phyloP scores from a whole-genome alignment of 352 stramenopile species.

The Thalassiosira mediterranea region DNA sequence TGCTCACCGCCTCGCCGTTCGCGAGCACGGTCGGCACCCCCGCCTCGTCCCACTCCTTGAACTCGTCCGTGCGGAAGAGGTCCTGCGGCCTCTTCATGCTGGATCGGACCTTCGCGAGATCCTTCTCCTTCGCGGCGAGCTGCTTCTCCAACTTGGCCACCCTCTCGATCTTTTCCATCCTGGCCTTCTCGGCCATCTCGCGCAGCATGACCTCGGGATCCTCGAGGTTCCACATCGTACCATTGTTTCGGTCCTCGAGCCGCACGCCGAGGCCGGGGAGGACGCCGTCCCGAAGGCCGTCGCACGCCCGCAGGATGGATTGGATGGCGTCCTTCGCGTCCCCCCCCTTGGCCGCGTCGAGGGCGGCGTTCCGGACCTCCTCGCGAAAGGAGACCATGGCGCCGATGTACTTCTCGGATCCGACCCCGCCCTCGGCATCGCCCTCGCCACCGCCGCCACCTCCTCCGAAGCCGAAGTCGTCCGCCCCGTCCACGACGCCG shows the following conservation, averaged over 20 bases:
- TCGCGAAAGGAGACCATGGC: slow-evolving; percentile 80
- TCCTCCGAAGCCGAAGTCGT: slow-evolving; percentile 81
- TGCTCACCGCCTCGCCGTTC: slow-evolving; percentile 52
- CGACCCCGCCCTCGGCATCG: slow-evolving; percentile 21
- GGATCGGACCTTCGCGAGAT: slow-evolving; percentile 60
- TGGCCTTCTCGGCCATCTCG: slow-evolving; percentile 77
- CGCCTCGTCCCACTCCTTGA: slow-evolving; percentile 65
- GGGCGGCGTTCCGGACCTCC: slow-evolving; percentile 69
- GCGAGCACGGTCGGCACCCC: slow-evolving; percentile 55
- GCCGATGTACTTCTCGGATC: slow-evolving; percentile 69
- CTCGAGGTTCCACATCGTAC: slow-evolving; percentile 81
- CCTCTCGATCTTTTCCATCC: slow-evolving; percentile 57
- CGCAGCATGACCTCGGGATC: slow-evolving; percentile 73
- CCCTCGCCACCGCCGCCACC: slow-evolving; percentile 42
- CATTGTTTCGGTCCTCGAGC: slow-evolving; percentile 79
- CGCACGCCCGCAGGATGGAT: slow-evolving; percentile 76
- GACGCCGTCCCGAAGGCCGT: slow-evolving; percentile 79
- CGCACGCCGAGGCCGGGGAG: slow-evolving; percentile 79
- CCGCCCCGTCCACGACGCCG: slow-evolving; percentile 77
- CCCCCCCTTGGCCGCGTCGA: slow-evolving; percentile 57
- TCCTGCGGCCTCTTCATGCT: slow-evolving; percentile 61
- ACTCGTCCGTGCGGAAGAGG: slow-evolving; percentile 65
- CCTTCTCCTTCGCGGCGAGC: slow-evolving; percentile 55
- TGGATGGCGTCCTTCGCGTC: slow-evolving; percentile 57
- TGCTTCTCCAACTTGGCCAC: slow-evolving; percentile 60